These are phyloP conservation scores for Acanthamoeba rhysodes DNA, from an alignment of 208 protist genomes.

Conservation along the genomic window DNA sequence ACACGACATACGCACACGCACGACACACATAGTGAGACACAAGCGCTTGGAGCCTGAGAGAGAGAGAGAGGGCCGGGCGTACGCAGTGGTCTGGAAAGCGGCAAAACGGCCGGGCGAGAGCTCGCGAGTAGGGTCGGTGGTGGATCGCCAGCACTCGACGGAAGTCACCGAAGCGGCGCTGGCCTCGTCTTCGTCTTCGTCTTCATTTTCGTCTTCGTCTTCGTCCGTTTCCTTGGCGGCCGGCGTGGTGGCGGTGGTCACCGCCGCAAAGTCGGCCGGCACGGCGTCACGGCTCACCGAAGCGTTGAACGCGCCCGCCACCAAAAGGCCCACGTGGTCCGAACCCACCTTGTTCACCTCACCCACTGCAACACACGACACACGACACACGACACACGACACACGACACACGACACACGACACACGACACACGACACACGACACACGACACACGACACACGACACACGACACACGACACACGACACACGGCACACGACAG, in stretches of 20 bases:
- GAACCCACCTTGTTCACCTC: constrained; percentile 65
- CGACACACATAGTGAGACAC: neutral
- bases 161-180: neutral
- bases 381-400: no score
- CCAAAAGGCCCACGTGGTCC: constrained; percentile 38
- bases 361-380: neutral
- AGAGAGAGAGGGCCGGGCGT: neutral
- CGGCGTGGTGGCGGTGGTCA: neutral
- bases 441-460: no score
- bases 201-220: neutral
- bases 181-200: neutral
- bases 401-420: no score
- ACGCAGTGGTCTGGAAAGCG: neutral
- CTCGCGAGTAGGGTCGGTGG: neutral
- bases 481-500: neutral
- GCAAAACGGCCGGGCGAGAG: neutral
- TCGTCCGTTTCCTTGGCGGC: neutral
- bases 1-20: neutral
- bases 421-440: no score
- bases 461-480: no score
- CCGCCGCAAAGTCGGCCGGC: neutral
- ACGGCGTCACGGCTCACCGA: neutral
- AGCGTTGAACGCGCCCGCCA: constrained; percentile 52
- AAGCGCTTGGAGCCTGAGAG: neutral
- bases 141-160: constrained; percentile 15